Evolutionary conservation across 768 basidiomycete genomes (phyloP).

Genomic region (Mycena capillaripes): DNA sequence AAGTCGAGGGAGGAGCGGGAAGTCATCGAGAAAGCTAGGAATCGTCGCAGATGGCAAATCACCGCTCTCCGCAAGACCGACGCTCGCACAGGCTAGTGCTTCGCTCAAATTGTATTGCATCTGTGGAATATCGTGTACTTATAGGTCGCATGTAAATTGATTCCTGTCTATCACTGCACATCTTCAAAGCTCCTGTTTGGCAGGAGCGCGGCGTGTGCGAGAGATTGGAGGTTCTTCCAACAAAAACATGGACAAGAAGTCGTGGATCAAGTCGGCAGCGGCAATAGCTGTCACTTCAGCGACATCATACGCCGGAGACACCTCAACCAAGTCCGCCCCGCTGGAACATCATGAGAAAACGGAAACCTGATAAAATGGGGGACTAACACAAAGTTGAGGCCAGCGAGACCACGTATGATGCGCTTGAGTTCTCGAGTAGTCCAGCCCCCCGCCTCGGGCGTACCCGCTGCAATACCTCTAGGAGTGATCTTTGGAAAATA

Average conservation of each 20-base stretch:
- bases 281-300: constrained; percentile 79
- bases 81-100: constrained; percentile 32
- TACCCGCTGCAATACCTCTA: constrained; percentile 68
- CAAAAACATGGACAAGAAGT: constrained; percentile 75
- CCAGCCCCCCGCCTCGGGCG: constrained; percentile 90
- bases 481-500: neutral
- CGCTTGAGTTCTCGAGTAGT: constrained; percentile 86
- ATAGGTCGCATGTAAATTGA: neutral
- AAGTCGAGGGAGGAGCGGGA: constrained; percentile 49
- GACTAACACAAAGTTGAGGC: constrained; percentile 83
- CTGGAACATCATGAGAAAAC: constrained; percentile 47
- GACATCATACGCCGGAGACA: constrained; percentile 79
- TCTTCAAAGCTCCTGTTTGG: constrained; percentile 46
- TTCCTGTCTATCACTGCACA: neutral
- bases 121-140: constrained; percentile 1
- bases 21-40: constrained; percentile 45
- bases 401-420: constrained; percentile 83
- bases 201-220: constrained; percentile 38
- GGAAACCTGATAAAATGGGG: neutral
- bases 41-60: constrained; percentile 65
- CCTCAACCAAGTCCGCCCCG: constrained; percentile 82
- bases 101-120: neutral
- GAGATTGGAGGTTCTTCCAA: constrained; percentile 53
- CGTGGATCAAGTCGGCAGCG: constrained; percentile 78
- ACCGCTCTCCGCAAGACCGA: constrained; percentile 53